Conservation (phyloP, 768 basidiomycete species). For the Strobilomyces dryophilus region DNA sequence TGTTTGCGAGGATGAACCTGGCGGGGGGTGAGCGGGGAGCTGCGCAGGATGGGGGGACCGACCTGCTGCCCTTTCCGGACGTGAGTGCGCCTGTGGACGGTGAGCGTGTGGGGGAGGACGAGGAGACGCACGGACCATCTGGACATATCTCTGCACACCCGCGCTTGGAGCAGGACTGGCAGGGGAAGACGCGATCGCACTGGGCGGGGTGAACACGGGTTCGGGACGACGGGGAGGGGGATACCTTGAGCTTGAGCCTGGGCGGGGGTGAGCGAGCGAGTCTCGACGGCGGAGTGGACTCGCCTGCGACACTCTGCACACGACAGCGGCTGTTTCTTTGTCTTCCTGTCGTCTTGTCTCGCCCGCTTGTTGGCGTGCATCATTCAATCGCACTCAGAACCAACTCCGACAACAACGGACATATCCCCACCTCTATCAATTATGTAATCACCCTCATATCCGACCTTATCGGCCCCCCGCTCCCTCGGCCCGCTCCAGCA, state of each 20-base stretch:
- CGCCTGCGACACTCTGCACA: slow-evolving; percentile 63
- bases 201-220: slow-evolving; percentile 20
- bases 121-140: slow-evolving; percentile 37
- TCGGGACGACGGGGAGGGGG: neutral
- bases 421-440: slow-evolving; percentile 19
- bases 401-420: slow-evolving; percentile 26
- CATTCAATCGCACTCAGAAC: slow-evolving; percentile 1
- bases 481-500: slow-evolving; percentile 60
- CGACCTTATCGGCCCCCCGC: slow-evolving; percentile 30
- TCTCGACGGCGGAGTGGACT: slow-evolving; percentile 1
- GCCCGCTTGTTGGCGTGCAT: slow-evolving; percentile 40
- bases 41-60: slow-evolving; percentile 9
- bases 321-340: slow-evolving; percentile 46
- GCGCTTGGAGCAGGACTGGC: slow-evolving; percentile 63
- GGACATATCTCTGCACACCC: slow-evolving; percentile 62
- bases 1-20: slow-evolving; percentile 66
- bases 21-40: slow-evolving; percentile 11
- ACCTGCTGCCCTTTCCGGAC: slow-evolving; percentile 63
- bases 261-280: neutral
- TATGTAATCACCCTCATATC: slow-evolving; percentile 22
- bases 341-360: slow-evolving; percentile 32
- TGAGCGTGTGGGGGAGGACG: neutral
- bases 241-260: slow-evolving; percentile 57
- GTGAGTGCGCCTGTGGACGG: slow-evolving; percentile 48
- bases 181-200: slow-evolving; percentile 66